Conservation (phyloP, 176 grass and related monocot genomes). For the Eleusine indica region DNA sequence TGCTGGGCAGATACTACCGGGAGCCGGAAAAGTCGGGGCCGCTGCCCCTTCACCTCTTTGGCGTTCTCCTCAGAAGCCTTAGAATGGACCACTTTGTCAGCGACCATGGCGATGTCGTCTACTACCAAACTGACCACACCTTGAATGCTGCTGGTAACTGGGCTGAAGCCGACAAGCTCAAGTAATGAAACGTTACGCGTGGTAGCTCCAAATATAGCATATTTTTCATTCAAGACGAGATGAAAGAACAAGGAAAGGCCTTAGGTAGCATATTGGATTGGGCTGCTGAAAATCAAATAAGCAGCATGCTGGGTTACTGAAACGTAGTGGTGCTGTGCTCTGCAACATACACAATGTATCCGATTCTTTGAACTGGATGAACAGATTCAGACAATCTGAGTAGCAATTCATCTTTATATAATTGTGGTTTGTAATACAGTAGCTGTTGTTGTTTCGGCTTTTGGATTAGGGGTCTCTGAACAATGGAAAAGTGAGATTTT, state of each 20-base stretch:
- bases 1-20: constrained; percentile 77
- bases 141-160: background rate
- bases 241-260: background rate
- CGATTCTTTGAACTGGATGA: background rate
- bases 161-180: background rate
- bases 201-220: background rate
- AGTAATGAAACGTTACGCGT: background rate
- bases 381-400: constrained; percentile 8
- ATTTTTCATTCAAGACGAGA: background rate
- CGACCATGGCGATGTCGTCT: constrained; percentile 78
- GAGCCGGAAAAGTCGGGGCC: constrained; percentile 78
- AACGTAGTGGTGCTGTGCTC: background rate
- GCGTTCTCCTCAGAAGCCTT: constrained; percentile 67
- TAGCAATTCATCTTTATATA: constrained; percentile 10
- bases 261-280: background rate
- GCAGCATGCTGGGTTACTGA: background rate
- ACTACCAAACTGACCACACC: constrained; percentile 74
- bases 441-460: constrained; percentile 15
- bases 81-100: constrained; percentile 88
- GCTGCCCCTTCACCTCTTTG: constrained; percentile 64
- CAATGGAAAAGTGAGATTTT: background rate
- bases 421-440: constrained; percentile 22
- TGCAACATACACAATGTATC: background rate
- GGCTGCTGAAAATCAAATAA: constrained; percentile 3
- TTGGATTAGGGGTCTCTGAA: background rate